These are phyloP conservation scores for Volvox reticuliferus DNA, from an alignment of 139 green algal species.

Conservation along the genomic window DNA sequence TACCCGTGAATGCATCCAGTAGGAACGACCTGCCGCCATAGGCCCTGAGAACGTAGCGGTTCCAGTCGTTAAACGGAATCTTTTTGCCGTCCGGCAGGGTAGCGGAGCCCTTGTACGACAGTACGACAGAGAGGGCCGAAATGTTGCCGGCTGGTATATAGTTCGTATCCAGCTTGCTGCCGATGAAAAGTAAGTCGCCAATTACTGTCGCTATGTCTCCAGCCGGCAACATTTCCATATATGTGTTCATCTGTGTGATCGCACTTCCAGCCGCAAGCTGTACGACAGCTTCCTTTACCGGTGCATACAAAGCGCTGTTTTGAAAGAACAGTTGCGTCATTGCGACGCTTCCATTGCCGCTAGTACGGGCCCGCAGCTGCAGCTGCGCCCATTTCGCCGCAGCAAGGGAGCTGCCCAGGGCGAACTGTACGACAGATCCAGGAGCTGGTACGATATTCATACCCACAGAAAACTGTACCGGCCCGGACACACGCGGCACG, in stretches of 20 bases:
- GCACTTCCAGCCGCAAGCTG: not conserved
- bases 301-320: not conserved
- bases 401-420: slow-evolving; percentile 3
- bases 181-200: not conserved
- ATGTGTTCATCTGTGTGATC: not conserved
- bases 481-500: not conserved
- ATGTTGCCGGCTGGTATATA: not conserved
- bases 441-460: not conserved
- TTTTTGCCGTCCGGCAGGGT: not conserved
- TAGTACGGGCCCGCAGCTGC: not conserved
- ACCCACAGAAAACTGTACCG: not conserved
- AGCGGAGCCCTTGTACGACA: not conserved
- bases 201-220: not conserved
- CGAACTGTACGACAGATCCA: not conserved
- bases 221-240: not conserved
- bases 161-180: not conserved
- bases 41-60: not conserved
- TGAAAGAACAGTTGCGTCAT: not conserved
- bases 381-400: not conserved
- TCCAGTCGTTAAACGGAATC: not conserved
- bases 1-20: not conserved
- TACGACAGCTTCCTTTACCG: not conserved
- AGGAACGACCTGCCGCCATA: not conserved
- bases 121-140: not conserved
- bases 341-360: too few species aligned